Evolutionary conservation across 2,329 filamentous ascomycete genomes (phyloP), one percentile per base, ranked within the genome.

Genomic region (Onygena corvina): DNA sequence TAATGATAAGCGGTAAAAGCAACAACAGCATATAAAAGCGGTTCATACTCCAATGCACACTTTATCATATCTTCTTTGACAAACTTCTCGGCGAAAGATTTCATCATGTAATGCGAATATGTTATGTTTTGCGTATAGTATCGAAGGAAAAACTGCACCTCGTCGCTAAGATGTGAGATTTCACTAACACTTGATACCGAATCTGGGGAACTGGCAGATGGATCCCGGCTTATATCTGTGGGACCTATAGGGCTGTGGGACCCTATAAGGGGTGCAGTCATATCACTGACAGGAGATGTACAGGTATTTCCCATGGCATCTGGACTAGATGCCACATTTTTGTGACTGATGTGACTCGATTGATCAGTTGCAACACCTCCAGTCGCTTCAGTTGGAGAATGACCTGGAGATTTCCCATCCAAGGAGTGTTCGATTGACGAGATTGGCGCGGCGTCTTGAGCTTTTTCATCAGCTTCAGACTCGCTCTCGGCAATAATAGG

Each of bases 1-100:
- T 83, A 76, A 57, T 94, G 87, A 60, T 95, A 96, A 0, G 89
- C 86, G 8, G 90, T 76, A 62, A 95, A 96, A 0, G 84, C 87
- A 7, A 89, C 84, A 3, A 95, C 70, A 0, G 89, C 88, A 62
- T 94, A 88, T 3, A 95, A 74, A 8, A 96, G 71, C 4, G 89
- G 80, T 53, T 94, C 84, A 61, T 88, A 83, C 63, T 77, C 76
- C 45, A 89, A 64, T 0, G 90, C 89, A 48, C 84, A 72, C 34
- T 79, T 79, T 16, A 89, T 73, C 36, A 94, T 75, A 4, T 79
- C 80, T 7, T 73, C 76, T 45, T 78, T 79, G 54, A 95, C 79
- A 62, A 95, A 94, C 53, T 81, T 73, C 40, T 80, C 76, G 8
- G 76, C 72, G 59, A 90, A 82, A 56, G 76, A 75, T 53, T 84